Evolutionary conservation across 129 eudicot species (phyloP).

Genomic region (Scalesia atractyloides): DNA sequence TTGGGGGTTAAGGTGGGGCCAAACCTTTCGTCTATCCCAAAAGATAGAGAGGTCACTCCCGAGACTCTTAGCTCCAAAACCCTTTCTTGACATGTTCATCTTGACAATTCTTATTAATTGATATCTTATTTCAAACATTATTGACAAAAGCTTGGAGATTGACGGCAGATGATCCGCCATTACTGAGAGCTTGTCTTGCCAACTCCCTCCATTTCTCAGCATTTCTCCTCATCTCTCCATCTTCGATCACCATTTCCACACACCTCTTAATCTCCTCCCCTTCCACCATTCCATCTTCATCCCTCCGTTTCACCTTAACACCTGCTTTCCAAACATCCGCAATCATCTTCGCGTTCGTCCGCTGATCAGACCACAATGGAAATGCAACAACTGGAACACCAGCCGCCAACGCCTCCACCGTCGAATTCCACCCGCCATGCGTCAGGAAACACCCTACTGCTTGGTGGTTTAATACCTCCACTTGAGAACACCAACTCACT

Average conservation of each 20-base stretch:
- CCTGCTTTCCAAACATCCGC: slow-evolving; percentile 64
- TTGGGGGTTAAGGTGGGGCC: too few relatives aligned
- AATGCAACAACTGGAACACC: slow-evolving; percentile 63
- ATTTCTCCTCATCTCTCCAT: slow-evolving; percentile 16
- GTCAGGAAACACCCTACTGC: slow-evolving; percentile 60
- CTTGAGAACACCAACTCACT: slow-evolving; percentile 53
- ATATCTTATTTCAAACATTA: too few relatives aligned
- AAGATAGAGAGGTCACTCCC: too few relatives aligned
- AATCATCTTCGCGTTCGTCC: slow-evolving; percentile 51
- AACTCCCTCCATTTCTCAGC: not conserved
- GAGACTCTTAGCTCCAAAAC: too few relatives aligned
- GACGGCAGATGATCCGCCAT: too few relatives aligned
- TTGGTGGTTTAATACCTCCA: slow-evolving; percentile 42
- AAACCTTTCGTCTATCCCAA: too few relatives aligned
- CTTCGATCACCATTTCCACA: not conserved
- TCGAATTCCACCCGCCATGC: slow-evolving; percentile 77
- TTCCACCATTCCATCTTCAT: slow-evolving; percentile 6
- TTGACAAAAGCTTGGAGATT: too few relatives aligned
- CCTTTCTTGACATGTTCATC: too few relatives aligned
- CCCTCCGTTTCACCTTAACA: slow-evolving; percentile 47
- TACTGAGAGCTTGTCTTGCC: too few relatives aligned
- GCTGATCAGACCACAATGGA: slow-evolving; percentile 70
- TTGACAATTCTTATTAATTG: too few relatives aligned
- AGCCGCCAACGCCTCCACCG: slow-evolving; percentile 48
- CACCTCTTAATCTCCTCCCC: not conserved